phyloP scores from a whole-genome alignment of 768 basidiomycete genomes.

The Tricholoma hemisulphureum region DNA sequence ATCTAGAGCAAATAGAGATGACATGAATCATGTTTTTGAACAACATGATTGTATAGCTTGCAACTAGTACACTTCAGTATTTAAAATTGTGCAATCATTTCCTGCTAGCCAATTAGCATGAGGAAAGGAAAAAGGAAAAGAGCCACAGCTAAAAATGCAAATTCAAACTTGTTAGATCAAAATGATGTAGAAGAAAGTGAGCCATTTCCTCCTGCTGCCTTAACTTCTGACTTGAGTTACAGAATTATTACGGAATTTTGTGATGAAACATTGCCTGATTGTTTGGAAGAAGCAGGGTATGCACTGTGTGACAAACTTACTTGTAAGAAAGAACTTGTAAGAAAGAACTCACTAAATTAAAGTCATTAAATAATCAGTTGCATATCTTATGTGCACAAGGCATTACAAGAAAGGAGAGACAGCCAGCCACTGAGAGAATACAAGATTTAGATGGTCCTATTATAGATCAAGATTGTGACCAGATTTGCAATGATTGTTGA shows the following conservation, averaged over 20 bases:
- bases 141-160: no score
- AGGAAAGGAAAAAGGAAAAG: no score
- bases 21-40: no score
- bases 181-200: no score
- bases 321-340: no score
- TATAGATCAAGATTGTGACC: constrained; percentile 5
- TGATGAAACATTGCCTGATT: not conserved
- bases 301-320: constrained; percentile 25
- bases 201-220: not conserved
- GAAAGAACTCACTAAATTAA: not conserved
- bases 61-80: no score
- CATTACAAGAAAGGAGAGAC: not conserved
- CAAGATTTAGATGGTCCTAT: constrained; percentile 9
- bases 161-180: not conserved
- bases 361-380: not conserved
- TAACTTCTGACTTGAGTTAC: not conserved
- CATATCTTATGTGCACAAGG: not conserved
- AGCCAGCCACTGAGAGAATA: not conserved
- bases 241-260: constrained; percentile 5
- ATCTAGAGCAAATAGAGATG: no score
- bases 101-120: no score
- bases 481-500: constrained; percentile 15
- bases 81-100: no score
- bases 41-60: no score
- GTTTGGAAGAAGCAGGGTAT: constrained; percentile 26